Evolutionary conservation across 345 rosid species (phyloP), one percentile per base, ranked within the genome.

Genomic region (Gynandropsis gynandra): DNA sequence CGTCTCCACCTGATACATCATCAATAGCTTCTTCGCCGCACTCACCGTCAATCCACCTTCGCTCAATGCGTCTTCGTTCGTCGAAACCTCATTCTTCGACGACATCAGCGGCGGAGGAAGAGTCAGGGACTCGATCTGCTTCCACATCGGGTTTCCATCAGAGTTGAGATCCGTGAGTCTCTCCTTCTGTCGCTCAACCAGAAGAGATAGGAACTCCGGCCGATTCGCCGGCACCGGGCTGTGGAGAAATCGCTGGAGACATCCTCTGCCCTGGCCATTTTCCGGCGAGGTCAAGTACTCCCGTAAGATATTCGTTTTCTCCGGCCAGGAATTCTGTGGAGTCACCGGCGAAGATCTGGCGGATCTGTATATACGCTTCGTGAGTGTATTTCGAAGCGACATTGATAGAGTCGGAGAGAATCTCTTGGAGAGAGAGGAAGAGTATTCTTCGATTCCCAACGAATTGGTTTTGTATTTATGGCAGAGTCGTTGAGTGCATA

Each of bases 1-100:
- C 65, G 62, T 78, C 75, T 86, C 86, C 52, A 68, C 54, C 58
- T 67, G 79, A 16, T 78, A 67, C 5, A 78, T 47, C 67, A 72
- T 80, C 74, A 86, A 37, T 16, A 89, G 44, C 74, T 78, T 89
- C 63, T 74, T 79, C 16, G 78, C 76, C 5, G 82, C 83, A 29
- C 67, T 52, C 4, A 76, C 71, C 5, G 93, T 37, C 10, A 89
- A 42, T 1, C 74, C 75, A 24, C 29, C 5, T 2, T 5, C 29
- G 29, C 29, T 24, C 29, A 24, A 2, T 2, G 29, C 5, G 29
- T 24, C 29, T 24, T 5, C 29, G 29, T 2, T 24, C 29, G 2
- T 5, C 29, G 8, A 7, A 9, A 1, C 24, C n/a, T 11, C 56
- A 44, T 4, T 45, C 64, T 1, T 47, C 41, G 1, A 20, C 42